These are phyloP conservation scores for Diutina siamensis DNA, from an alignment of 1,139 yeast genomes.

Conservation along the genomic window DNA sequence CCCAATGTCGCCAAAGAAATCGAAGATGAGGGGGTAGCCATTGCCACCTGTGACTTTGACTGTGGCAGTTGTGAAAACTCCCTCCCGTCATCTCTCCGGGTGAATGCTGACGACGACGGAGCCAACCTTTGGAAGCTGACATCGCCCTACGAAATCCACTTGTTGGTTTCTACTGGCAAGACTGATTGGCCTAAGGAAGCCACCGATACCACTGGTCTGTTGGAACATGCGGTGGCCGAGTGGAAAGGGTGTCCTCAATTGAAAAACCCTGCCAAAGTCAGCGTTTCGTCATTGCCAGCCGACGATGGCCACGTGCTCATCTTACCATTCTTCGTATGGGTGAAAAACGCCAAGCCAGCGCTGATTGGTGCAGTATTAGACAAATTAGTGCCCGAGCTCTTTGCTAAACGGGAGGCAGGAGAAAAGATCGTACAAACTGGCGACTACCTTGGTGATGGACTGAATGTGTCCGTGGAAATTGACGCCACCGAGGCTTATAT, in stretches of 20 bases:
- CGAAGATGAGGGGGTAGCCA: constrained; percentile 23
- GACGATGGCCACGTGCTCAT: constrained; percentile 47
- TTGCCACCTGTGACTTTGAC: constrained; percentile 32
- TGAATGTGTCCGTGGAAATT: constrained; percentile 12
- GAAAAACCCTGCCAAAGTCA: too few relatives aligned
- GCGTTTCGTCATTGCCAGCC: constrained; percentile 29
- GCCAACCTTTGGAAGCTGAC: constrained; percentile 61
- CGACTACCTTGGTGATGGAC: background rate
- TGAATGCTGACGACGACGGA: constrained; percentile 21
- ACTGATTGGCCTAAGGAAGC: constrained; percentile 81
- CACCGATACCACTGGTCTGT: constrained; percentile 36
- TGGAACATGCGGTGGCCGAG: constrained; percentile 35
- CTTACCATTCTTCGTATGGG: constrained; percentile 72
- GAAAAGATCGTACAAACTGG: constrained; percentile 7
- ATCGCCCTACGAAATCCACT: constrained; percentile 55
- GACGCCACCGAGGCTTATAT: constrained; percentile 42
- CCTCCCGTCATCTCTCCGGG: constrained; percentile 44
- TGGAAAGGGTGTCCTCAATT: constrained; percentile 31
- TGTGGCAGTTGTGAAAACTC: constrained; percentile 39
- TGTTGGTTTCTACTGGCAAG: constrained; percentile 73
- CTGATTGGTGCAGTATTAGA: constrained; percentile 36
- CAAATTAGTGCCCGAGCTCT: constrained; percentile 32
- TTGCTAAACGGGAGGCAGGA: constrained; percentile 14
- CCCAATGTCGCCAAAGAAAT: constrained; percentile 6
- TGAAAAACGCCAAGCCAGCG: constrained; percentile 36